Percentiles rank a stretch among this genome's conserved stretches.
Conservation (phyloP, 306 rosid genomes). For the apple (Malus domestica) region ASM211411v1 NC_041791.1:33499001-33499500, state of each 20-base stretch:
- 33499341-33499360: conserved; percentile 15
- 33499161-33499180: conserved; percentile 80
- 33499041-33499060: conserved; percentile 3
- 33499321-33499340: background rate
- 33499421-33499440: conserved; percentile 92
- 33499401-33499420: conserved; percentile 81
- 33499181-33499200: conserved; percentile 97
- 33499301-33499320: background rate
- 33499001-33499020: background rate
- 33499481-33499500: conserved; percentile 84
- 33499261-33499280: background rate
- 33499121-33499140: conserved; percentile 90
- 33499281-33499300: background rate
- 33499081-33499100: conserved; percentile 49
- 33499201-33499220: conserved; percentile 99
- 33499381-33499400: conserved; percentile 91
- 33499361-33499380: conserved; percentile 2
- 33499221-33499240: conserved; percentile 94
- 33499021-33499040: background rate
- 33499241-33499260: conserved; percentile 64
- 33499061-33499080: conserved; percentile 3
- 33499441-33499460: conserved; percentile 82
- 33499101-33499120: conserved; percentile 96
- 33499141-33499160: conserved; percentile 87
- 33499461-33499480: conserved; percentile 97